Percentiles rank a stretch among this genome's conserved stretches.
These are phyloP conservation scores for Volvariella surrecta DNA, from an alignment of 1,284 basidiomycete genomes.

Conservation along the genomic window DNA sequence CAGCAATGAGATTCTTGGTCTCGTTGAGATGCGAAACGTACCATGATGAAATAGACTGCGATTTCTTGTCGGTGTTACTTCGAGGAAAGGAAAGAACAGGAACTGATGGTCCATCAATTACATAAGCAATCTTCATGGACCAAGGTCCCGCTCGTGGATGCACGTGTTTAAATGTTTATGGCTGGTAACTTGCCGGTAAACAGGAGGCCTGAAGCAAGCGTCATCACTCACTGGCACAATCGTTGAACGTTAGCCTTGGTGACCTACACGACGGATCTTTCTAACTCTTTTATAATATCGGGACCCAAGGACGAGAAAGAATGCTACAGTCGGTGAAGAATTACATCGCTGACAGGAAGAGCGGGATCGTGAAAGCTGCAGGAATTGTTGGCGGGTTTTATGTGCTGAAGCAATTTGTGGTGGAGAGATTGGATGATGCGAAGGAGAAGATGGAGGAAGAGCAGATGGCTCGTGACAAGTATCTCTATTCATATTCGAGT, in stretches of 20 bases:
- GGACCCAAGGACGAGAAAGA: too few species aligned
- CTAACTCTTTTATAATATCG: too few species aligned
- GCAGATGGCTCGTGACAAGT: constrained; percentile 69
- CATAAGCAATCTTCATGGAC: too few species aligned
- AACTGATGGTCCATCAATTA: neutral
- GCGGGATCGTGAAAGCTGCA: constrained; percentile 30
- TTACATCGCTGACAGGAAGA: constrained; percentile 42
- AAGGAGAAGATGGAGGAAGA: constrained; percentile 61
- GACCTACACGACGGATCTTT: too few species aligned
- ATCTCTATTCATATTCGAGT: constrained; percentile 26
- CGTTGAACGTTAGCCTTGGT: too few species aligned
- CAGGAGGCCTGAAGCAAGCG: neutral
- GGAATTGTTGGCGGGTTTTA: constrained; percentile 56
- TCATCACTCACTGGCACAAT: neutral
- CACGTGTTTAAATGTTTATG: constrained; percentile 8
- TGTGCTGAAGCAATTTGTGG: constrained; percentile 57
- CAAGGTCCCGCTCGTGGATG: too few species aligned
- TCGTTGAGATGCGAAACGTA: constrained; percentile 9
- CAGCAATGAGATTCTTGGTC: neutral
- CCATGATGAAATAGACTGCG: constrained; percentile 15
- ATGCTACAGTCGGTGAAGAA: constrained; percentile 32
- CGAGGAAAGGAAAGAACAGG: neutral
- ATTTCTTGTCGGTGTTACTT: neutral
- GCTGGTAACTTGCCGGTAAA: constrained; percentile 2
- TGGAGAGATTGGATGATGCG: constrained; percentile 61